Base-by-base conservation (phyloP, 148 eudicot species). In the Amaranthus palmeri region DNA sequence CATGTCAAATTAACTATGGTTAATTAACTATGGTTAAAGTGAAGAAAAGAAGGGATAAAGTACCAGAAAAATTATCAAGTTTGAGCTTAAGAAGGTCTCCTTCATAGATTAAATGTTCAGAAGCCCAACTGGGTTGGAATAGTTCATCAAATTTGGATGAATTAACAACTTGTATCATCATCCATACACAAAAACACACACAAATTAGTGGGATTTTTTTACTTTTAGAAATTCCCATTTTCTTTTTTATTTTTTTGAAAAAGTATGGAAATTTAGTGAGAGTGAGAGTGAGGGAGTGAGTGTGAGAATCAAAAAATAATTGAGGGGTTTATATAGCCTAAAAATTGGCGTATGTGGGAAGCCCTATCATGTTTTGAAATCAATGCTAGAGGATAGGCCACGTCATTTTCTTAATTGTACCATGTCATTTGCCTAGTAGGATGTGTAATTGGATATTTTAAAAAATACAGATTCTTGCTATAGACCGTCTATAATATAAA, bases 31-130 rank as follows among this genome's bases (percentile, higher is more conserved):
- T 25, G 2, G 36, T 10, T 10, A 15, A 11, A 13, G 44, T 10
- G 46, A 42, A 17, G 3, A 41, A 7, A n/a, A 42, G 6, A 63
- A 40, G 43, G 36, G 36, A 25, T 25, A 25, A 2, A 12, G 15
- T 88, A 92, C 97, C 97, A 75, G 97, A 92, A 67, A 43, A 83
- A 53, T 87, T 83, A 60, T 92, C 97, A 4, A 92, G 91, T 75
- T 82, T 92, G 88, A 92, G 92, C 68, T 77, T 85, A 52, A 92
- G 78, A 48, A 78, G 61, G 8, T 92, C 96, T 50, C 97, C 96
- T 64, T 92, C 86, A 60, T 82, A 75, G 48, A 67, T 52, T 68
- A 92, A 85, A 73, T 92, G 96, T 70, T 92, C 92, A 42, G 44
- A n/a, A 62, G 92, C 92, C 92, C 92, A 88, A 67, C 76, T 55